Conservation (phyloP, 2,329 filamentous ascomycete species). For the Talaromyces sp. region DNA sequence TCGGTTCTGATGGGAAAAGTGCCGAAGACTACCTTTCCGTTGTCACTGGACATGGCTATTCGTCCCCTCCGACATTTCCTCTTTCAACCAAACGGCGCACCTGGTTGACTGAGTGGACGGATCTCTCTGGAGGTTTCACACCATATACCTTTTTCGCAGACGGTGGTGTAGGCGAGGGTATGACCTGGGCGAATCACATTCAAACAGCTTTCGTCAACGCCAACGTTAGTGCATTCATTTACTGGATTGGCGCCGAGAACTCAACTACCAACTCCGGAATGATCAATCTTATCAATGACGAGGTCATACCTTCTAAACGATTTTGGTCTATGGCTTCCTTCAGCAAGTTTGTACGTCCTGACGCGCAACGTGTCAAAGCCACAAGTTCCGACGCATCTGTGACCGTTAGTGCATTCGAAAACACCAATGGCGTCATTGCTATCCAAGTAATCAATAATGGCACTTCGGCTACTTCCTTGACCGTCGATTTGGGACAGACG, state of each 20-base stretch:
- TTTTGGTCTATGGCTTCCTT: conserved; percentile 45
- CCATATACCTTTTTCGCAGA: conserved; percentile 47
- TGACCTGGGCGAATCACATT: conserved; percentile 57
- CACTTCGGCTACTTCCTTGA: conserved; percentile 22
- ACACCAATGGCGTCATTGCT: conserved; percentile 33
- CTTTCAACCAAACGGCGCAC: conserved; percentile 44
- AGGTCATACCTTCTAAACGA: conserved; percentile 33
- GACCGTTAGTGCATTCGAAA: conserved; percentile 29
- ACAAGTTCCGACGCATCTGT: conserved; percentile 25
- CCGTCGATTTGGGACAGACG: conserved; percentile 28
- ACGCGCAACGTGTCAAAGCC: conserved; percentile 36
- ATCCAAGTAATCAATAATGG: conserved; percentile 31
- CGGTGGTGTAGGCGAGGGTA: conserved; percentile 51
- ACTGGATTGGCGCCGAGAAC: conserved; percentile 51
- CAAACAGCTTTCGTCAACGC: conserved; percentile 49
- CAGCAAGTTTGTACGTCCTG: conserved; percentile 37
- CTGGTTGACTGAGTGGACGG: conserved; percentile 54
- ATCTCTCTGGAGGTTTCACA: conserved; percentile 45
- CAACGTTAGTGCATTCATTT: conserved; percentile 53
- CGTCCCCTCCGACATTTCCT: conserved; percentile 37
- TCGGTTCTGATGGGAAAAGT: conserved; percentile 18
- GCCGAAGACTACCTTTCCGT: conserved; percentile 40
- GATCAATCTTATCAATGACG: conserved; percentile 35
- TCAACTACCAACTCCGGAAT: conserved; percentile 39
- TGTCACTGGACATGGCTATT: conserved; percentile 45